These are phyloP conservation scores for Penicillium sclerotigenum DNA, from an alignment of 2,329 filamentous ascomycete species.

Conservation along the genomic window DNA sequence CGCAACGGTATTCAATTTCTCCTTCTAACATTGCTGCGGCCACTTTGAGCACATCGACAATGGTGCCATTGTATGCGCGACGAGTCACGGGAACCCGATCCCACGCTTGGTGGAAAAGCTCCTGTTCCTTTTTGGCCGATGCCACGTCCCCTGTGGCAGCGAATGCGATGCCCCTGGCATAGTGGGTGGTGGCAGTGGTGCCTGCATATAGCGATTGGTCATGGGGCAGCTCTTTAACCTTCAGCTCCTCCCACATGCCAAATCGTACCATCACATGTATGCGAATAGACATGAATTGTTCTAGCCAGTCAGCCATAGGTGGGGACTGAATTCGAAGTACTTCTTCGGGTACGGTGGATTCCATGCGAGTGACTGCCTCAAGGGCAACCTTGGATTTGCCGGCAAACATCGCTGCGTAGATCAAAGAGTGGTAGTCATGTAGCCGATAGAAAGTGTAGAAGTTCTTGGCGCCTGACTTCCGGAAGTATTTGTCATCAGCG, in stretches of 20 bases:
- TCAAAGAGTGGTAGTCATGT: conserved; percentile 68
- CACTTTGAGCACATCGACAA: conserved; percentile 60
- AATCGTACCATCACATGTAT: conserved; percentile 70
- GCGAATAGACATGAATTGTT: conserved; percentile 64
- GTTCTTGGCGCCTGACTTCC: conserved; percentile 56
- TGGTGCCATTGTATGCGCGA: conserved; percentile 66
- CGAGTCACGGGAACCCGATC: conserved; percentile 56
- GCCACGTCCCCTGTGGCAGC: conserved; percentile 55
- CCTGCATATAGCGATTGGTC: conserved; percentile 62
- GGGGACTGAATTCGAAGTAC: conserved; percentile 63
- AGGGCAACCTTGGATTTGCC: conserved; percentile 62
- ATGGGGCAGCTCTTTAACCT: conserved; percentile 53
- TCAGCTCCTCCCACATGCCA: conserved; percentile 65
- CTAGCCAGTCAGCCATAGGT: conserved; percentile 76
- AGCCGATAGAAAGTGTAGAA: conserved; percentile 73
- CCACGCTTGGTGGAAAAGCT: conserved; percentile 51
- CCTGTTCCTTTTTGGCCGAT: conserved; percentile 52
- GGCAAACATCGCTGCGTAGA: conserved; percentile 74
- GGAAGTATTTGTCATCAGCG: conserved; percentile 64
- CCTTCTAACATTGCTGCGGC: conserved; percentile 64
- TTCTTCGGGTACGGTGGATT: conserved; percentile 59
- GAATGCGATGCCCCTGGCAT: conserved; percentile 63
- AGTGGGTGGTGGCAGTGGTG: conserved; percentile 64
- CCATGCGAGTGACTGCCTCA: conserved; percentile 57
- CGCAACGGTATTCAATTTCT: conserved; percentile 66